Conservation (phyloP, 768 basidiomycete species). For the Tylopilus sp. region DNA sequence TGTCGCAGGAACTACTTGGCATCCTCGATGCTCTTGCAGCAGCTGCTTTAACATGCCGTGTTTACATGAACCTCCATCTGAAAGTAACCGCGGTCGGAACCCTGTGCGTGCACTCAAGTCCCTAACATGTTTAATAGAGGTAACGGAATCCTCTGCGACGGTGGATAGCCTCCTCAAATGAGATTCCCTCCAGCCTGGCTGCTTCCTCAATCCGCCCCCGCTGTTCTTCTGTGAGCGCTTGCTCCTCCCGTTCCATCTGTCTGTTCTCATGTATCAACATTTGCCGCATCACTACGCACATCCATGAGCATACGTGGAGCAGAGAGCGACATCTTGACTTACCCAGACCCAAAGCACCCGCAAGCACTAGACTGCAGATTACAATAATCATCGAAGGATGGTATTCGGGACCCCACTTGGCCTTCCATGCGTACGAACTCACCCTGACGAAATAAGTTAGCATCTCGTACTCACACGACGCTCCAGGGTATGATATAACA, state of each 20-base stretch:
- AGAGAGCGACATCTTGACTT: background rate
- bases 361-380: conserved; percentile 32
- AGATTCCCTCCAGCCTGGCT: conserved; percentile 55
- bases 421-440: conserved; percentile 60
- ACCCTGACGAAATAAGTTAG: conserved; percentile 36
- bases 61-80: background rate
- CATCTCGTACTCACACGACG: background rate
- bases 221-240: conserved; percentile 40
- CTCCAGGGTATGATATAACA: background rate
- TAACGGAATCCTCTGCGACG: conserved; percentile 58
- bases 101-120: too few relatives aligned
- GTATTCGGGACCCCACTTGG: conserved; percentile 59
- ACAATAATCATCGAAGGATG: conserved; percentile 60
- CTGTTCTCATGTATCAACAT: conserved; percentile 51
- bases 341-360: conserved; percentile 35
- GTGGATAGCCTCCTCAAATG: conserved; percentile 56
- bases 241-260: conserved; percentile 48
- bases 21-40: too few relatives aligned
- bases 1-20: too few relatives aligned
- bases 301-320: background rate
- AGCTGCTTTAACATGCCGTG: too few relatives aligned
- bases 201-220: conserved; percentile 54
- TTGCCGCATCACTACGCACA: conserved; percentile 37
- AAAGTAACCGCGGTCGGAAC: too few relatives aligned
- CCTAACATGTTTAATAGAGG: conserved; percentile 36